These are phyloP conservation scores for Castanopsis chinensis DNA, from an alignment of 306 rosid species.

Conservation along the genomic window DNA sequence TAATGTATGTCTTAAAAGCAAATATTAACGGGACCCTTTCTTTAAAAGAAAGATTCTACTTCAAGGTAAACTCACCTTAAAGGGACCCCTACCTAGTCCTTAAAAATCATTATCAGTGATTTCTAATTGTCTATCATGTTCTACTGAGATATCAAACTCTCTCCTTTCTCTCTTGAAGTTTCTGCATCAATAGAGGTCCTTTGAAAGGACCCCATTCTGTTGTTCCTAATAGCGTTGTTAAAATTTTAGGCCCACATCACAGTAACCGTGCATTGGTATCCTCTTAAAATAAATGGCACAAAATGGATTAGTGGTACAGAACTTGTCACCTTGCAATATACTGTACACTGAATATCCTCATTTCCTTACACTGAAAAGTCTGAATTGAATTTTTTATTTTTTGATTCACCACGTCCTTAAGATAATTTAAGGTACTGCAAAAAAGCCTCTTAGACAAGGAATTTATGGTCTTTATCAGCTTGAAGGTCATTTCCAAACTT, in stretches of 20 bases:
- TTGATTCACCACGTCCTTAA: slow-evolving; percentile 14
- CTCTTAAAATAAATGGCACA: slow-evolving; percentile 25
- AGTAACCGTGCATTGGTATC: slow-evolving; percentile 27
- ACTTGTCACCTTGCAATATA: slow-evolving; percentile 34
- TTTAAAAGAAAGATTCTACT: slow-evolving; percentile 5
- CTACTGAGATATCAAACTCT: slow-evolving; percentile 22
- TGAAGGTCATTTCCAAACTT: slow-evolving; percentile 25
- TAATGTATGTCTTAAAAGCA: too few relatives aligned
- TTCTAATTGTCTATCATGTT: slow-evolving; percentile 24
- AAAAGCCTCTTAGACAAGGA: slow-evolving; percentile 19
- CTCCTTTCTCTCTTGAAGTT: slow-evolving; percentile 26
- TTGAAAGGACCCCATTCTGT: slow-evolving; percentile 41
- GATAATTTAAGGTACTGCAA: not conserved
- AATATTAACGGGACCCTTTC: too few relatives aligned
- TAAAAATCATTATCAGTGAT: slow-evolving; percentile 29
- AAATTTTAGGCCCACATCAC: slow-evolving; percentile 44
- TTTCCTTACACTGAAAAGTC: not conserved
- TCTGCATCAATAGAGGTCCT: slow-evolving; percentile 41
- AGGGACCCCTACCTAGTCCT: not conserved
- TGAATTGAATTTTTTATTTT: slow-evolving; percentile 3
- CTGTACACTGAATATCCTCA: slow-evolving; percentile 25
- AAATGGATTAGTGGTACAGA: slow-evolving; percentile 12
- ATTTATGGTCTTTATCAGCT: slow-evolving; percentile 34
- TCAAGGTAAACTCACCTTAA: slow-evolving; percentile 2
- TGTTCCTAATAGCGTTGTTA: slow-evolving; percentile 24